phyloP scores from a whole-genome alignment of 2,329 filamentous ascomycete species.

The Ascochyta pisi region DNA sequence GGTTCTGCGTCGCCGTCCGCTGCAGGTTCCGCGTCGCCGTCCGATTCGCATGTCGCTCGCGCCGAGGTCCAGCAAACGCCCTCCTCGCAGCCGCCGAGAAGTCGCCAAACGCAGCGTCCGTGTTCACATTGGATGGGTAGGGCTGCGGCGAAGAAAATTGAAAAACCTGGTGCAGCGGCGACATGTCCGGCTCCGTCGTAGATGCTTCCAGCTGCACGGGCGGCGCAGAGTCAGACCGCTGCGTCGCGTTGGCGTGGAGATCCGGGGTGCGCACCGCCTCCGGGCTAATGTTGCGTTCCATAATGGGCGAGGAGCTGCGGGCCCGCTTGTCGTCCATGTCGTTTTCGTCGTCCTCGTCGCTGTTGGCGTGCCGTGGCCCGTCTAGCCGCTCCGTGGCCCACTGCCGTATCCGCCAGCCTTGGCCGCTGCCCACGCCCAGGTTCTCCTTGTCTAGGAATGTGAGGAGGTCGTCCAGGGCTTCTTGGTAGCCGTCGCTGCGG shows the following conservation, averaged over 20 bases:
- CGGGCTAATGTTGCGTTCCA: constrained; percentile 58
- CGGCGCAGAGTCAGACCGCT: constrained; percentile 42
- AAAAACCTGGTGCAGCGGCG: constrained; percentile 57
- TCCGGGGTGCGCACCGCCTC: constrained; percentile 47
- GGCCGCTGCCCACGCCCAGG: constrained; percentile 78
- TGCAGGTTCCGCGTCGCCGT: constrained; percentile 39
- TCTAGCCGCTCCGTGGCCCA: constrained; percentile 75
- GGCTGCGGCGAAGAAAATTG: constrained; percentile 72
- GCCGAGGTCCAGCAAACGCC: constrained; percentile 43
- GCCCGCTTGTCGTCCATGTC: constrained; percentile 66
- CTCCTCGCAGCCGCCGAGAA: constrained; percentile 40
- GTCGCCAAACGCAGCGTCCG: constrained; percentile 31
- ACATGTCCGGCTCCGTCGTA: constrained; percentile 34
- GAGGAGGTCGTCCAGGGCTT: constrained; percentile 90
- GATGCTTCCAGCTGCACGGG: constrained; percentile 51
- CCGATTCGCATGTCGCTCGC: constrained; percentile 51
- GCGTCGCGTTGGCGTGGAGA: constrained; percentile 23
- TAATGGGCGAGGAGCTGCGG: constrained; percentile 64
- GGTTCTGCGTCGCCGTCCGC: constrained; percentile 43
- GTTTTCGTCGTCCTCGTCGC: constrained; percentile 72
- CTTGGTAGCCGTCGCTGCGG: constrained; percentile 85
- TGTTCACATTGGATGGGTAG: constrained; percentile 59
- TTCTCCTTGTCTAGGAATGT: constrained; percentile 82
- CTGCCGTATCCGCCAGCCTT: constrained; percentile 71
- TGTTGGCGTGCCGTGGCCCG: constrained; percentile 60